These are phyloP conservation scores for Zelonia costaricensis DNA, from an alignment of 208 protist genomes.

Conservation along the genomic window DNA sequence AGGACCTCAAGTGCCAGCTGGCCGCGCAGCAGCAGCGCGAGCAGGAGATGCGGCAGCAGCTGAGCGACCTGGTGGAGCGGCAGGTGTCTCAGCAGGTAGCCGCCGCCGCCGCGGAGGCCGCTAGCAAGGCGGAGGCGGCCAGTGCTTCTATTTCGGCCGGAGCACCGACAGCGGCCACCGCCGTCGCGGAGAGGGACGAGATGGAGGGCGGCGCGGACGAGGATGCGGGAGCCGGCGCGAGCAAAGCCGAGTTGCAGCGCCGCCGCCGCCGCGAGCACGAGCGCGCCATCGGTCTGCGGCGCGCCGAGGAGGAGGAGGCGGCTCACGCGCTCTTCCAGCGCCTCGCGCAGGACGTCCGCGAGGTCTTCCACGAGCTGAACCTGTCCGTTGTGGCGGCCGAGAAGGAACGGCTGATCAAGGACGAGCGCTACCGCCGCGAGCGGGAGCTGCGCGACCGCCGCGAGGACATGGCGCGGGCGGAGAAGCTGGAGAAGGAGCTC, in stretches of 20 bases:
- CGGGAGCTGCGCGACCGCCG: conserved; percentile 70
- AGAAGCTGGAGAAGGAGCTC: conserved; percentile 69
- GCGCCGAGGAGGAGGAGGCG: conserved; percentile 80
- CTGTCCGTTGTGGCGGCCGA: conserved; percentile 89
- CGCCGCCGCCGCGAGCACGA: conserved; percentile 76
- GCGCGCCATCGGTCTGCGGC: conserved; percentile 56
- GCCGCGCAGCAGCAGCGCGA: conserved; percentile 36
- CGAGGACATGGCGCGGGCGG: conserved; percentile 62
- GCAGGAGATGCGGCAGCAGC: conserved; percentile 35
- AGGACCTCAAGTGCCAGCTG: conserved; percentile 34
- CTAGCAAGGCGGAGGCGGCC: conserved; percentile 5
- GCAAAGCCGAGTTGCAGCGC: conserved; percentile 47
- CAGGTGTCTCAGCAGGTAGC: conserved; percentile 33
- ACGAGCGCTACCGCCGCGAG: conserved; percentile 89
- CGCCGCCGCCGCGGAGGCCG: conserved; percentile 11
- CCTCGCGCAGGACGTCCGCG: conserved; percentile 86
- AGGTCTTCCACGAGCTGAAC: conserved; percentile 92
- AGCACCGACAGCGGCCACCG: conserved; percentile 1
- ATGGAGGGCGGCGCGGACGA: conserved; percentile 4
- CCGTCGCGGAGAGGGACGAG: conserved; percentile 3
- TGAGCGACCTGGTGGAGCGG: conserved; percentile 38
- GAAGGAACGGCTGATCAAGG: conserved; percentile 90
- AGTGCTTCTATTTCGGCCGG: too few relatives aligned
- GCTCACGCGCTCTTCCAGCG: conserved; percentile 81
- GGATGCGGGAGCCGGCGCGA: neutral